Evolutionary conservation across 2,329 filamentous ascomycete species (phyloP).

Genomic region (Seiridium unicorne): DNA sequence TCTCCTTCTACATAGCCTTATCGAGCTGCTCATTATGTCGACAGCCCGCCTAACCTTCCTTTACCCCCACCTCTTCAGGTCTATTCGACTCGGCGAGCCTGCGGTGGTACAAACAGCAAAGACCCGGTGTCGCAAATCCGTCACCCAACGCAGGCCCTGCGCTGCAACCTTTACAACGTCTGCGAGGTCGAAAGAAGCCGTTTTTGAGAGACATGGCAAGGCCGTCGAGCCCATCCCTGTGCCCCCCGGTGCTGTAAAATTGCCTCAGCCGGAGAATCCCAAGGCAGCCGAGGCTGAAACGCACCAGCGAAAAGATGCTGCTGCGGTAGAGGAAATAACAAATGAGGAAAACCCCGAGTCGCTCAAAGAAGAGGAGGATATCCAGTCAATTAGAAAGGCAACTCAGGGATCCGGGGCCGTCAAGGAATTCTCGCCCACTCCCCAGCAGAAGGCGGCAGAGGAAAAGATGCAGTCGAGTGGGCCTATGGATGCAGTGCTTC

Average conservation of each 20-base stretch:
- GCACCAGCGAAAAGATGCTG: neutral
- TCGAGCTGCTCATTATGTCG: slow-evolving; percentile 48
- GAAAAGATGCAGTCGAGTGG: slow-evolving; percentile 39
- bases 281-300: neutral
- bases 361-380: slow-evolving; percentile 6
- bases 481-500: slow-evolving; percentile 50
- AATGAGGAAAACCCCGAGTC: slow-evolving; percentile 10
- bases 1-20: neutral
- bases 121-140: slow-evolving; percentile 30
- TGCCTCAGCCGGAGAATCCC: slow-evolving; percentile 17
- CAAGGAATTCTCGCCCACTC: slow-evolving; percentile 19
- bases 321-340: neutral
- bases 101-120: slow-evolving; percentile 39
- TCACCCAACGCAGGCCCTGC: slow-evolving; percentile 22
- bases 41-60: slow-evolving; percentile 64
- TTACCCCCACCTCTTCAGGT: slow-evolving; percentile 65
- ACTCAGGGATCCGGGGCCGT: neutral
- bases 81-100: slow-evolving; percentile 44
- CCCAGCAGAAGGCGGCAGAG: slow-evolving; percentile 31
- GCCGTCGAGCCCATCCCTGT: slow-evolving; percentile 47
- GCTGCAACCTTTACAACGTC: slow-evolving; percentile 36
- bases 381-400: no score
- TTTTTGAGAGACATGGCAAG: slow-evolving; percentile 58
- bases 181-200: slow-evolving; percentile 34
- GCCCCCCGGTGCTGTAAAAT: slow-evolving; percentile 25